phyloP scores from a whole-genome alignment of 257 asterid species.

The Marsdenia floribunda region DNA sequence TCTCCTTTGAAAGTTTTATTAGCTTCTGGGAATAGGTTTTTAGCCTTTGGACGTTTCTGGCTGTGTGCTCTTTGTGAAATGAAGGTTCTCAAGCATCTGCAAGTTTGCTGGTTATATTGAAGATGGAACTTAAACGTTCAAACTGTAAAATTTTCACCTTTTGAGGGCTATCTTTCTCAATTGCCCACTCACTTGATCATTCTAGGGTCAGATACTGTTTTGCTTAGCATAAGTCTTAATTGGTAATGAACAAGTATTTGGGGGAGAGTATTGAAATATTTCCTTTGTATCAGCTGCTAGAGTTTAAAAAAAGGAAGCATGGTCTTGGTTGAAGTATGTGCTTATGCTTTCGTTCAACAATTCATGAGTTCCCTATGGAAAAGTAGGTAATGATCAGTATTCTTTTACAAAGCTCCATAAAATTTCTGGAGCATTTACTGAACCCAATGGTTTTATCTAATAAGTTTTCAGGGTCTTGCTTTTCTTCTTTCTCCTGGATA shows the following conservation, averaged over 20 bases:
- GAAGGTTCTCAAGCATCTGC: background rate
- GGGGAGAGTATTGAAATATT: background rate
- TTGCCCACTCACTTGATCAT: background rate
- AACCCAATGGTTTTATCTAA: background rate
- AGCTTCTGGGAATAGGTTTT: background rate
- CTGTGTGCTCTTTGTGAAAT: background rate
- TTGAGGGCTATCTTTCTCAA: background rate
- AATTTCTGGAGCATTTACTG: background rate
- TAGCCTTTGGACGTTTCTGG: conserved; percentile 9
- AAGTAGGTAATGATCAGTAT: background rate
- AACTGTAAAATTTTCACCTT: background rate
- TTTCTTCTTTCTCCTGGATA: background rate
- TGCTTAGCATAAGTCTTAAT: background rate
- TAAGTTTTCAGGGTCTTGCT: background rate
- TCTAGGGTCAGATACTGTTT: background rate
- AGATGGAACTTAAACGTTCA: background rate
- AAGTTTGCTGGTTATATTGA: conserved; percentile 11
- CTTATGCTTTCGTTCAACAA: background rate
- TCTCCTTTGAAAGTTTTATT: background rate
- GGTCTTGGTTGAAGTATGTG: background rate
- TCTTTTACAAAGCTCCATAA: background rate
- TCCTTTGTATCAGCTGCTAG: background rate
- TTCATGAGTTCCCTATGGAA: background rate
- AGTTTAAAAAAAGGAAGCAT: background rate
- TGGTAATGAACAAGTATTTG: background rate